Evolutionary conservation across 228 moss, liverwort and hornwort species (phyloP), one percentile per base, ranked within the genome.

Genomic region (Sphagnum magellanicum): DNA sequence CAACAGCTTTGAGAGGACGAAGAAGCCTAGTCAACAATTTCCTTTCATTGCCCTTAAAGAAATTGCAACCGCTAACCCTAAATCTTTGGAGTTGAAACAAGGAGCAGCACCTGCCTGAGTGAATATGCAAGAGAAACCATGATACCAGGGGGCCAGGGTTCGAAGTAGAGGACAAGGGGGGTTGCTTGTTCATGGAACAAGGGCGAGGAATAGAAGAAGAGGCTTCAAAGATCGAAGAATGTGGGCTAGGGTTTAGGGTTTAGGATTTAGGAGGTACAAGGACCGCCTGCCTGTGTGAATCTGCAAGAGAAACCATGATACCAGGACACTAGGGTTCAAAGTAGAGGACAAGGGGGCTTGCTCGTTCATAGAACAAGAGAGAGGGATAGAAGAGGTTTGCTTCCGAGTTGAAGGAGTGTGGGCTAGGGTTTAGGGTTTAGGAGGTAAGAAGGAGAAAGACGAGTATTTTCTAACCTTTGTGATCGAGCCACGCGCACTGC

Each of bases 401-500:
- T 8, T 60, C 5, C 50, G 7, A 5, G 9, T 48, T 58, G 16
- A 59, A 46, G 49, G 50, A 49, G 48, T 7, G 50, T 61, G 49
- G 49, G 6, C 32, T 17, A 52, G 32, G 32, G 32, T 32, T 32
- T 32, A 32, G 32, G 32, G 32, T 32, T 32, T 32, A 32, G 32
- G 1, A 32, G 32, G 32, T 32, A 32, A 32, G 32, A 32, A 32
- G 32, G 32, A 3, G 32, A 32, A 32, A 32, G 32, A 32, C 32
- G 32, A 32, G 32, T 32, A 32, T 3, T 32, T 32, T 74, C 82
- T 76, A 8, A 88, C 85, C 85, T 78, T 73, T 78, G 81, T 68
- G 74, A 76, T 60, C 67, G 78, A 51, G 80, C 85, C 79, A 76
- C 72, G 61, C 80, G 78, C 8, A 81, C 88, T 74, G 85, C 82